These are phyloP conservation scores for Kwoniella pini DNA, from an alignment of 768 basidiomycete species.

Conservation along the genomic window DNA sequence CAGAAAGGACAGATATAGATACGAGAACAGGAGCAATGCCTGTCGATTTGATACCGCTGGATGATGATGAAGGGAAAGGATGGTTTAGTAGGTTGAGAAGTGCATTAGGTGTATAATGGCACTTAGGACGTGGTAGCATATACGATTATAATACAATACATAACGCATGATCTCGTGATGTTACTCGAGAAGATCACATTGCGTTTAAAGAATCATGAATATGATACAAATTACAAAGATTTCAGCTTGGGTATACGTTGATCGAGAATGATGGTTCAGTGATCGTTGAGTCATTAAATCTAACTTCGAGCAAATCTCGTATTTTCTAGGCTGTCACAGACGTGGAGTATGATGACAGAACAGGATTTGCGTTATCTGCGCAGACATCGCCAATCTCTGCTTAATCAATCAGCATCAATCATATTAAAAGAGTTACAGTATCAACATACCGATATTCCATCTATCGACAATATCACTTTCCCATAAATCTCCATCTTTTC, in stretches of 20 bases:
- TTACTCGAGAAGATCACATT: no score
- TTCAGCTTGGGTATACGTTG: no score
- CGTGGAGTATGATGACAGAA: background rate
- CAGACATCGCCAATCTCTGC: conserved; percentile 37
- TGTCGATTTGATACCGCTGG: conserved; percentile 15
- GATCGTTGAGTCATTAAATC: no score
- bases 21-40: background rate
- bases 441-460: conserved; percentile 29
- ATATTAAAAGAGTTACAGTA: background rate
- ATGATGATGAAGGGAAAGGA: conserved; percentile 8
- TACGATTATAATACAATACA: no score
- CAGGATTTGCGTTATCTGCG: background rate
- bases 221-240: no score
- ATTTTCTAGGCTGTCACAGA: background rate
- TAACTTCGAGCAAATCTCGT: no score
- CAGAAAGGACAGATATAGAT: background rate
- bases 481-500: conserved; percentile 25
- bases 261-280: no score
- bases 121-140: no score
- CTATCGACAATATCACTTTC: conserved; percentile 34
- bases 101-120: conserved; percentile 1
- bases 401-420: no score
- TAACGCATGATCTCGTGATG: no score
- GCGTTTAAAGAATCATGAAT: no score
- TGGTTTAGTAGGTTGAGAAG: conserved; percentile 3